phyloP scores from a whole-genome alignment of 2,329 filamentous ascomycete species.

The Leptosphaerulina australis region DNA sequence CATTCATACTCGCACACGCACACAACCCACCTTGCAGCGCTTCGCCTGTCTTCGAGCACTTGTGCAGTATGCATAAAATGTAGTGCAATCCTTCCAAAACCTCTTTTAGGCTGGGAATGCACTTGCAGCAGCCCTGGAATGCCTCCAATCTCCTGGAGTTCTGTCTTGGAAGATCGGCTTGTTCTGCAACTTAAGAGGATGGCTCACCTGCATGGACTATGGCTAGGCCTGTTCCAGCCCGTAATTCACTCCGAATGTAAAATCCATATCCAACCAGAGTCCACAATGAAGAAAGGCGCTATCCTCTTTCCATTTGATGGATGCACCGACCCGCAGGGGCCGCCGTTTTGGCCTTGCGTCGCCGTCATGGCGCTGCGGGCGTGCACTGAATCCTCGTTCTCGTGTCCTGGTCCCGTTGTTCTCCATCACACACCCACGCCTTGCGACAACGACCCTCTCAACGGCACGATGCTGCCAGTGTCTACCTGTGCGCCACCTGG shows the following conservation, averaged over 20 bases:
- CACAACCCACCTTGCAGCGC: too few relatives aligned
- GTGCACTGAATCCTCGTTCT: constrained; percentile 30
- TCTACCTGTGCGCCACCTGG: constrained; percentile 28
- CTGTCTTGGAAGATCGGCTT: background rate
- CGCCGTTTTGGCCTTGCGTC: constrained; percentile 24
- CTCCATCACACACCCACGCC: constrained; percentile 33
- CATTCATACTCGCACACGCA: background rate
- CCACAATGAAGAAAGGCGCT: background rate
- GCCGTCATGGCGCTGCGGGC: constrained; percentile 28
- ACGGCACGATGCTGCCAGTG: constrained; percentile 35
- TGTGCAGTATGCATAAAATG: too few relatives aligned
- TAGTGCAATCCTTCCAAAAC: too few relatives aligned
- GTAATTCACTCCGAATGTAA: background rate
- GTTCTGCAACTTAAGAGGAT: background rate
- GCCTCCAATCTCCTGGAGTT: too few relatives aligned
- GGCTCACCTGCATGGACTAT: background rate
- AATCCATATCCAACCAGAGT: background rate
- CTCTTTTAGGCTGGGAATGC: too few relatives aligned
- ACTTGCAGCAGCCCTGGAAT: too few relatives aligned
- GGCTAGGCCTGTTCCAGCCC: background rate
- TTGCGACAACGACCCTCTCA: constrained; percentile 25
- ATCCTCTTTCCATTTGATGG: constrained; percentile 1
- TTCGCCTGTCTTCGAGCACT: too few relatives aligned
- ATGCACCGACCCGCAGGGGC: constrained; percentile 16
- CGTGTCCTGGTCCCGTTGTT: constrained; percentile 37